These are phyloP conservation scores for Phytophthora tentaculata DNA, from an alignment of 352 stramenopile species.

Conservation along the genomic window DNA sequence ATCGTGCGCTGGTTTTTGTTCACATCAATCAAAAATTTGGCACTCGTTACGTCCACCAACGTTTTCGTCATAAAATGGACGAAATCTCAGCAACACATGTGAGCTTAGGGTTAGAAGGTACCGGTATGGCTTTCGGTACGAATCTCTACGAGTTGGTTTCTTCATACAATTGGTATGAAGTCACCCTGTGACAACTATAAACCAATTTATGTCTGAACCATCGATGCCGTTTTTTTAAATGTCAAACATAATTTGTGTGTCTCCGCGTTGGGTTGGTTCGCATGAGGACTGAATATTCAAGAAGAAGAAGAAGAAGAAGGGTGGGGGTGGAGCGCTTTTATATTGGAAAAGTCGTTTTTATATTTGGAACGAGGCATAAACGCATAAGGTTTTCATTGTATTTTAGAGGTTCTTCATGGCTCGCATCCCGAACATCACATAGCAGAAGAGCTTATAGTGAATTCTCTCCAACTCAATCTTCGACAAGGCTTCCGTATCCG, in stretches of 20 bases:
- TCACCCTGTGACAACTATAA: neutral
- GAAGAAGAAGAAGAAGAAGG: neutral
- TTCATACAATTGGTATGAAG: neutral
- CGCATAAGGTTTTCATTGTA: neutral
- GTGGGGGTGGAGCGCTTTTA: no score
- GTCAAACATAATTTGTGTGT: neutral
- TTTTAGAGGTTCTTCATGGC: neutral
- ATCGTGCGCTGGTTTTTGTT: no score
- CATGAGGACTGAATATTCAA: no score
- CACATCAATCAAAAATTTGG: no score
- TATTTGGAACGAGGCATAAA: neutral
- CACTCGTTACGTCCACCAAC: neutral
- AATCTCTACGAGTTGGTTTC: conserved; percentile 1
- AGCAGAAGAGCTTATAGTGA: neutral
- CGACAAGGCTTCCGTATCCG: neutral
- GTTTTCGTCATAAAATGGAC: neutral
- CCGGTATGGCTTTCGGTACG: neutral
- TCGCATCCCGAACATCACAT: neutral
- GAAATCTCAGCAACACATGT: neutral
- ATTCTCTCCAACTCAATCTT: neutral
- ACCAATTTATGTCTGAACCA: no score
- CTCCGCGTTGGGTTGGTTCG: no score
- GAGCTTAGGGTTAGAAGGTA: neutral
- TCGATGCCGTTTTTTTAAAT: no score
- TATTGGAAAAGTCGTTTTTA: neutral